These are phyloP conservation scores for Ophiocordyceps robertsii DNA, from an alignment of 2,329 filamentous ascomycete species.

Conservation along the genomic window DNA sequence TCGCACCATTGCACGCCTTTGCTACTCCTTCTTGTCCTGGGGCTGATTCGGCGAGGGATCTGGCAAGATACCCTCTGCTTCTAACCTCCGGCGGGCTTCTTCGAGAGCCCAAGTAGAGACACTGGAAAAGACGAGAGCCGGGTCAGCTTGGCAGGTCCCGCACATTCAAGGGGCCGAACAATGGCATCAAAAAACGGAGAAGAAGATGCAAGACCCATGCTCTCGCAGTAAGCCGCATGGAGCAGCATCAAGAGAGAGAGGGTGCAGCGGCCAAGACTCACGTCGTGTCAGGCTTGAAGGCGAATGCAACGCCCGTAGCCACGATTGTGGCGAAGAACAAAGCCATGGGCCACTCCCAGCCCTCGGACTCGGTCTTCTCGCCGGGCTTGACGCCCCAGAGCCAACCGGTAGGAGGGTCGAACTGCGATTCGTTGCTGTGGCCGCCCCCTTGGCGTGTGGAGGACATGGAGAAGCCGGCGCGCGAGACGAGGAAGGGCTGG, in stretches of 20 bases:
- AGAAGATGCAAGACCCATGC: too few relatives aligned
- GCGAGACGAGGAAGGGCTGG: constrained; percentile 13
- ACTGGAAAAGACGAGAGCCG: constrained; percentile 30
- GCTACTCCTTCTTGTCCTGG: constrained; percentile 40
- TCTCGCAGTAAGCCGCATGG: neutral
- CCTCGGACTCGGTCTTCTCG: constrained; percentile 91
- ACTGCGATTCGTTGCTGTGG: constrained; percentile 54
- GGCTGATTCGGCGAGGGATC: constrained; percentile 43
- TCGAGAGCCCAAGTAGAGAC: constrained; percentile 99
- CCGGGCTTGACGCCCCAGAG: constrained; percentile 89
- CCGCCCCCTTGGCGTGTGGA: constrained; percentile 25
- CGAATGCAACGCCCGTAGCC: constrained; percentile 66
- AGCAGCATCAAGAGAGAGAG: neutral
- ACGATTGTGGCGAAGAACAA: constrained; percentile 71
- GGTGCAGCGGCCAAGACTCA: constrained; percentile 38
- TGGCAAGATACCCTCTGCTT: constrained; percentile 85
- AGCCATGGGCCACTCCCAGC: constrained; percentile 82
- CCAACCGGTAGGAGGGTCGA: constrained; percentile 84
- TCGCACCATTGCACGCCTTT: constrained; percentile 1
- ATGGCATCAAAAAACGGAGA: too few relatives aligned
- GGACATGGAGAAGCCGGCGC: constrained; percentile 30
- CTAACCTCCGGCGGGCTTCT: constrained; percentile 87
- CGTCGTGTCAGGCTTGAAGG: constrained; percentile 98
- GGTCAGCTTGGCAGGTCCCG: neutral
- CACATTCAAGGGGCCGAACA: neutral